Percentiles rank a stretch among this genome's conserved stretches.
Evolutionary conservation across 2,329 filamentous ascomycete species (phyloP).

Genomic region (Epichloe gansuensis): DNA sequence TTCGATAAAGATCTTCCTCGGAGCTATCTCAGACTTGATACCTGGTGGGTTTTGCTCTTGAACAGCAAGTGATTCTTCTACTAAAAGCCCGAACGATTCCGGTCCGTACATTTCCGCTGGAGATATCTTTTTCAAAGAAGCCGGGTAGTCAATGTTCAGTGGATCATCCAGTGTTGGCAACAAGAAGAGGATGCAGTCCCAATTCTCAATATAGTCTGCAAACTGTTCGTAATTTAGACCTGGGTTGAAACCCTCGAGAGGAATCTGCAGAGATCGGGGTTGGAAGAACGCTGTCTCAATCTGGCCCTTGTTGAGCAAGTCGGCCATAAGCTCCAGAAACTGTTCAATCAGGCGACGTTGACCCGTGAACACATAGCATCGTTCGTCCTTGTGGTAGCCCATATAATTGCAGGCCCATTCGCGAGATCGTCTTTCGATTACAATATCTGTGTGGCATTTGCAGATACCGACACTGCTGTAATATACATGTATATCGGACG

Average conservation of each 20-base stretch:
- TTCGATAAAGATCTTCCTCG: too few relatives aligned
- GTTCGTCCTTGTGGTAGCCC: conserved; percentile 1
- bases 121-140: neutral
- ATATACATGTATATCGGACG: neutral
- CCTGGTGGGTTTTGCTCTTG: neutral
- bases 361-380: conserved; percentile 8
- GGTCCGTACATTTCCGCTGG: neutral
- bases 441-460: neutral
- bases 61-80: neutral
- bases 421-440: neutral
- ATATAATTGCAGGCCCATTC: conserved; percentile 2
- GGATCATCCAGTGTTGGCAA: neutral
- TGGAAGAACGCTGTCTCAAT: neutral
- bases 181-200: conserved; percentile 1
- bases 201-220: neutral
- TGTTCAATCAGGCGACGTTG: conserved; percentile 5
- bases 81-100: neutral
- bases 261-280: neutral
- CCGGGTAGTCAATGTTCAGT: neutral
- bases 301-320: neutral
- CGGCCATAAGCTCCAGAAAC: conserved; percentile 1
- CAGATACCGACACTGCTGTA: neutral
- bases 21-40: neutral
- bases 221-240: conserved; percentile 2
- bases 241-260: neutral